Percentiles rank a stretch among this genome's conserved stretches.
phyloP scores from a whole-genome alignment of 2,329 filamentous ascomycete species.

The Bipolaris sorokiniana region DNA sequence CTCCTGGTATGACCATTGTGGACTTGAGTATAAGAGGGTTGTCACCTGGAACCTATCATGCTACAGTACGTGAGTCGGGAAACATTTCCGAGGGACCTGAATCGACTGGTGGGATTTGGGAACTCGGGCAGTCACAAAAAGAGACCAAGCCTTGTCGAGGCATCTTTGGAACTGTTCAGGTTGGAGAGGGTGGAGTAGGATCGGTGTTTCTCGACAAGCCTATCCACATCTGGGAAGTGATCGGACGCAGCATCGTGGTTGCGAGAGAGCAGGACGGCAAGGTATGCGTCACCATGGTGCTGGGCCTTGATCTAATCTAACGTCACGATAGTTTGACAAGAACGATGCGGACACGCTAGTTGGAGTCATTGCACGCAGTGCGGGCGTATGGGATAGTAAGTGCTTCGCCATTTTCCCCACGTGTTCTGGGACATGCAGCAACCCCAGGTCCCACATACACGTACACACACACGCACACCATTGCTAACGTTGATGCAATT shows the following conservation, averaged over 20 bases:
- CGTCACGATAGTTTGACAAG: conserved; percentile 32
- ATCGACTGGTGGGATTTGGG: conserved; percentile 86
- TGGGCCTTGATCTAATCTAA: conserved; percentile 53
- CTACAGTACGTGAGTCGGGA: conserved; percentile 83
- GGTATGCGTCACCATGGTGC: conserved; percentile 18
- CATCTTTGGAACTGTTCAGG: conserved; percentile 74
- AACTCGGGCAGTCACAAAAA: conserved; percentile 54
- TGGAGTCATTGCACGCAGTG: conserved; percentile 92
- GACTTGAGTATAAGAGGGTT: conserved; percentile 88
- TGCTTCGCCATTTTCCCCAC: conserved; percentile 13
- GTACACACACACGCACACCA: too few species aligned
- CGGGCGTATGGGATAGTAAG: conserved; percentile 85
- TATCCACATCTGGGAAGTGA: conserved; percentile 93
- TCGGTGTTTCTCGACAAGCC: conserved; percentile 80
- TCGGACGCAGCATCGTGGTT: conserved; percentile 89
- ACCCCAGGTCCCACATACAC: too few species aligned
- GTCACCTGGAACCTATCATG: conserved; percentile 78
- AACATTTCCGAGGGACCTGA: conserved; percentile 84
- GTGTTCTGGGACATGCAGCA: neutral
- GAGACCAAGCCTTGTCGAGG: conserved; percentile 62
- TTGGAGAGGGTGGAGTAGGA: conserved; percentile 77
- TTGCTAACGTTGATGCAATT: conserved; percentile 5
- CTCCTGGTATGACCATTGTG: conserved; percentile 76
- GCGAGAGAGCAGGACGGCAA: conserved; percentile 68
- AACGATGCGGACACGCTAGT: conserved; percentile 88